Base-by-base conservation (phyloP, 2,329 filamentous ascomycete genomes). In the Epichloe sylvatica region DNA sequence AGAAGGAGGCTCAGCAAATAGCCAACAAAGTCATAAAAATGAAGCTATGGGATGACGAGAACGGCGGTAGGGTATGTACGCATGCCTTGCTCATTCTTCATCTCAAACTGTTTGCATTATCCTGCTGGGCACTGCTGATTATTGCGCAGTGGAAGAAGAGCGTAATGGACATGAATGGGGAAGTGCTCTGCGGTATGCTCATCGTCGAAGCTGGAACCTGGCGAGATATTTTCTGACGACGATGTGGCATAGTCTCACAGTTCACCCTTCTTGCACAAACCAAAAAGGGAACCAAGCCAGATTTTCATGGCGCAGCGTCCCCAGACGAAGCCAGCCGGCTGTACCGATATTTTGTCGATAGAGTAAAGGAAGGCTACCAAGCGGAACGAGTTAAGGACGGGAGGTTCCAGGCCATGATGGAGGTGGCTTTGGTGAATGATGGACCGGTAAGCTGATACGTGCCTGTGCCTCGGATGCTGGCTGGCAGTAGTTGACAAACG, bases 381-480 rank as follows among this genome's bases (percentile, higher is more conserved):
- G 66, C 77, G 6, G 85, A 88, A 8, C 82, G 76, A 55, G 90
- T 98, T 51, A 89, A 95, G 64, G 84, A 98, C 63, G 92, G 94
- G n/a, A 81, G 91, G 33, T 98, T 98, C 65, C 91, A 95, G 62
- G 92, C 92, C 46, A 96, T 94, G 90, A 98, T 98, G 92, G 84
- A 97, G 62, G 91, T 98, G 51, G 84, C 86, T 45, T 69, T 96
- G 33, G 81, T 96, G 46, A 97, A 97, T 57, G 91, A 97, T 57
- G 81, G 81, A 1, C 81, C 81, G 49, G 81, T 84, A 63, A 56
- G 67, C 39, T 39, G 40, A 4, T 19, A n/a, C 4, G n/a, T 34
- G 11, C 17, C 19, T 38, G 21, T 9, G 30, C 21, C 25, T 21
- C 13, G 13, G 19, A 25, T 39, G 4, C 11, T 38, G n/a, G 30